Conservation (phyloP, 352 stramenopile genomes). For the Globisporangium spiculum region DNA sequence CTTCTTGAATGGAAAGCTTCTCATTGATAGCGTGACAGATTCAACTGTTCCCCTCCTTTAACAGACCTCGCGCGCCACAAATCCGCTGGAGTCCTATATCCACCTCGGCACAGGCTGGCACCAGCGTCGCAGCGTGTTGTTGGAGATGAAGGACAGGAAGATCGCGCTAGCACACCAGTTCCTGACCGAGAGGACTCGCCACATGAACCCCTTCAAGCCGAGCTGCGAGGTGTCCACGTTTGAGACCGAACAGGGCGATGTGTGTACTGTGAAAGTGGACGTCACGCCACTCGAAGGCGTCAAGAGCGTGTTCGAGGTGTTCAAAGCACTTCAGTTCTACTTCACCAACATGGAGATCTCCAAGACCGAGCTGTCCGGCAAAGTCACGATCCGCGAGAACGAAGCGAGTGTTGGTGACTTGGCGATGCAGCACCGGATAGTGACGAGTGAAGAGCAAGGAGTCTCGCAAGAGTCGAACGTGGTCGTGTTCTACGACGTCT, state of each 20-base stretch:
- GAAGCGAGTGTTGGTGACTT: conserved; percentile 32
- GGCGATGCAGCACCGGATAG: conserved; percentile 8
- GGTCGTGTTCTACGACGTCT: conserved; percentile 16
- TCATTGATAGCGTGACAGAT: too few relatives aligned
- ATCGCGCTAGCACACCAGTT: conserved; percentile 28
- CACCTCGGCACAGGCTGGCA: conserved; percentile 21
- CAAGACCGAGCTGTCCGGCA: conserved; percentile 31
- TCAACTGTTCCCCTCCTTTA: background rate
- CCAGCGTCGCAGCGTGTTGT: conserved; percentile 26
- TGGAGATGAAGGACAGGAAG: conserved; percentile 28
- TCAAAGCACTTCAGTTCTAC: conserved; percentile 38
- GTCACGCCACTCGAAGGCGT: conserved; percentile 34
- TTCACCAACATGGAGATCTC: conserved; percentile 54
- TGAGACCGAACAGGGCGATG: conserved; percentile 35
- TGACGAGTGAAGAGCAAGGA: background rate
- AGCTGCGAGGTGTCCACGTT: conserved; percentile 43
- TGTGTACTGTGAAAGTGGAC: conserved; percentile 40
- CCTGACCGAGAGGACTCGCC: conserved; percentile 26
- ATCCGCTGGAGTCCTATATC: conserved; percentile 10
- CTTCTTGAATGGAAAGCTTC: too few relatives aligned
- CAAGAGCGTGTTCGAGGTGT: conserved; percentile 31
- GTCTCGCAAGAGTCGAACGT: conserved; percentile 8
- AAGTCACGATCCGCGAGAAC: conserved; percentile 14
- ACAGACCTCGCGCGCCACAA: conserved; percentile 6
- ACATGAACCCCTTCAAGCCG: conserved; percentile 22